Base-by-base conservation (phyloP, 2,329 filamentous ascomycete genomes). In the Xylariaceae sp. region DNA sequence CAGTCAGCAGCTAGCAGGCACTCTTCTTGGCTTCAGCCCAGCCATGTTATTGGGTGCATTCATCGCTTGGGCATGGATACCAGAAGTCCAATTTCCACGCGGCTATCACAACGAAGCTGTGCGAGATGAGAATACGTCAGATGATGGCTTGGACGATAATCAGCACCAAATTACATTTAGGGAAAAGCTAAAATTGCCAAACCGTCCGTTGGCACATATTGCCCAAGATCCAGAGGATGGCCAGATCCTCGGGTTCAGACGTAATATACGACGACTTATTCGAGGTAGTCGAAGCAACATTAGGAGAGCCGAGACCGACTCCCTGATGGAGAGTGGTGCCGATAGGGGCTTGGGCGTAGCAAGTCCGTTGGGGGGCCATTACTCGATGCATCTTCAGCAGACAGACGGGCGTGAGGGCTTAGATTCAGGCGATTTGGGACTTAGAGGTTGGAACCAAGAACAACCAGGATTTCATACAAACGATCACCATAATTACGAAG, bases 41-140 rank as follows among this genome's bases (percentile, higher is more conserved):
- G 62, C 62, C 0, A 64, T 62, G 60, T 41, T 65, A 10, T 24
- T 64, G 5, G 62, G 63, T 3, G 63, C 61, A 15, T 55, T 64
- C 11, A 54, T 66, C 9, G 49, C 61, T 6, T 62, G 61, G 59
- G 59, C 50, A 10, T 65, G 62, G 60, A 61, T 65, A 7, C 62
- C 63, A 18, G 59, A 65, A 39, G 62, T 64, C 5, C 59, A 65
- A 33, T 57, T 58, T 46, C 55, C 61, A 18, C 59, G 63, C 13
- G 54, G 58, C 1, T 40, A 64, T 24, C 11, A 15, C 6, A 23
- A 23, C 26, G 45, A 40, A 21, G 20, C 20, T 8, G 11, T 10
- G 10, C 36, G 45, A 44, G 51, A 44, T 8, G 48, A 47, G 30
- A 52, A 56, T 24, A 9, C 32, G 3, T 59, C 60, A 13, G 57